phyloP scores from a whole-genome alignment of 139 green algal genomes.

The Volvox africanus region DNA sequence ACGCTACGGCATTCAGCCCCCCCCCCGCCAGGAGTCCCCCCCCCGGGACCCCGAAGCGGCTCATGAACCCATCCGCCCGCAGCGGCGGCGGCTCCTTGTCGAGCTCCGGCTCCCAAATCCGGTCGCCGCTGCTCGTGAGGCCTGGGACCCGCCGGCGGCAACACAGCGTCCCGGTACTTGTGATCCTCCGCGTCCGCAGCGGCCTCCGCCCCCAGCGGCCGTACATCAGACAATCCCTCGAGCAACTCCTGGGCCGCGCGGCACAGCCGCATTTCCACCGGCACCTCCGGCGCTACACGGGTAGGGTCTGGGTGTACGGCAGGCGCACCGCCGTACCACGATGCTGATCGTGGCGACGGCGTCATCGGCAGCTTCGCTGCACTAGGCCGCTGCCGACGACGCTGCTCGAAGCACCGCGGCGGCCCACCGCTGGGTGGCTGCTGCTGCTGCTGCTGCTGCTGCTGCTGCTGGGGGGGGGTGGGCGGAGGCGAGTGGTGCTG shows the following conservation, averaged over 20 bases:
- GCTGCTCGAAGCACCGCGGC: background rate
- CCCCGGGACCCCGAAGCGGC: background rate
- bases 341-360: background rate
- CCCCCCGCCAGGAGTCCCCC: too few species aligned
- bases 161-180: background rate
- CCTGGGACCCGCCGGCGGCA: background rate
- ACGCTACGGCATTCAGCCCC: background rate
- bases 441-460: conserved; percentile 3
- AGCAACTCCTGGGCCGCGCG: background rate
- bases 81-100: background rate
- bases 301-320: background rate
- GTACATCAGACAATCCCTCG: conserved; percentile 15
- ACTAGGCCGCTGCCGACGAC: background rate
- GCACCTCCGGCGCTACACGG: background rate
- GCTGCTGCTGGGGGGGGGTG: background rate
- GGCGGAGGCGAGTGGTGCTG: background rate
- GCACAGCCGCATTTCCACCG: conserved; percentile 34
- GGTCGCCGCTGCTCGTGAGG: background rate
- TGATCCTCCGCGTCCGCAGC: background rate
- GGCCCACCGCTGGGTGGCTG: too few species aligned
- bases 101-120: too few species aligned
- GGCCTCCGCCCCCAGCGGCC: background rate
- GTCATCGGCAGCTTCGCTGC: background rate
- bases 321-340: conserved; percentile 12
- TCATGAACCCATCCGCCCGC: background rate